phyloP scores from a whole-genome alignment of 495 filamentous ascomycete genomes.

The Paragyromitra xinjiangensis region DNA sequence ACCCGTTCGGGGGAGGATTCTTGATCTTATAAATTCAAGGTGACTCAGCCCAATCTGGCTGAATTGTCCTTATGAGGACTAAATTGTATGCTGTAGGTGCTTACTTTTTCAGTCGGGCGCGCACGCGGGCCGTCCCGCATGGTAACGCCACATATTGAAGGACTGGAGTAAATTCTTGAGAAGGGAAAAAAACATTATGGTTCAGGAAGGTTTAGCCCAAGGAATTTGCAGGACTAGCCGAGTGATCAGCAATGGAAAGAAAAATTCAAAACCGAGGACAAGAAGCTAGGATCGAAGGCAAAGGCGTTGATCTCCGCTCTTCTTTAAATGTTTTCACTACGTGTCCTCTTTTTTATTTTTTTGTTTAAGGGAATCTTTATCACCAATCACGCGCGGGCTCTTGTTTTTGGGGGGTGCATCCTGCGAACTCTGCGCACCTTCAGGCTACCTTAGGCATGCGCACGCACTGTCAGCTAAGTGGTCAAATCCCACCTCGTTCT shows the following conservation, averaged over 20 bases:
- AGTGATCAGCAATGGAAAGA: not conserved
- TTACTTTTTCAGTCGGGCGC: not conserved
- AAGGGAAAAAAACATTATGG: not conserved
- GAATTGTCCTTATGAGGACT: not conserved
- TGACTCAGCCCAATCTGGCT: not conserved
- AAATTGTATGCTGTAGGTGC: not conserved
- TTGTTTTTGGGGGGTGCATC: not conserved
- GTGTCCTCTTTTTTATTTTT: not conserved
- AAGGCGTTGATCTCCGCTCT: not conserved
- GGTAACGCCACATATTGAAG: not conserved
- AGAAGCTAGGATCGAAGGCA: not conserved
- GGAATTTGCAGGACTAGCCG: not conserved
- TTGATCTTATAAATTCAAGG: not conserved
- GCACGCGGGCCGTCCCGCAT: not conserved
- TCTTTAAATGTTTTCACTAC: not conserved
- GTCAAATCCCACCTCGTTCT: not conserved
- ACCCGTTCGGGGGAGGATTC: not conserved
- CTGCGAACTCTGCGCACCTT: not conserved
- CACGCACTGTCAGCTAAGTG: not conserved
- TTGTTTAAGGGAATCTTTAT: not conserved
- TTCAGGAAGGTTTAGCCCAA: not conserved
- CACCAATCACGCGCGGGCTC: not conserved
- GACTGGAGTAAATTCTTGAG: not conserved
- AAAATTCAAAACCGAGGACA: not conserved
- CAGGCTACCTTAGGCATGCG: not conserved